These are phyloP conservation scores for Diutina catenulata DNA, from an alignment of 1,139 yeast species.

Conservation along the genomic window DNA sequence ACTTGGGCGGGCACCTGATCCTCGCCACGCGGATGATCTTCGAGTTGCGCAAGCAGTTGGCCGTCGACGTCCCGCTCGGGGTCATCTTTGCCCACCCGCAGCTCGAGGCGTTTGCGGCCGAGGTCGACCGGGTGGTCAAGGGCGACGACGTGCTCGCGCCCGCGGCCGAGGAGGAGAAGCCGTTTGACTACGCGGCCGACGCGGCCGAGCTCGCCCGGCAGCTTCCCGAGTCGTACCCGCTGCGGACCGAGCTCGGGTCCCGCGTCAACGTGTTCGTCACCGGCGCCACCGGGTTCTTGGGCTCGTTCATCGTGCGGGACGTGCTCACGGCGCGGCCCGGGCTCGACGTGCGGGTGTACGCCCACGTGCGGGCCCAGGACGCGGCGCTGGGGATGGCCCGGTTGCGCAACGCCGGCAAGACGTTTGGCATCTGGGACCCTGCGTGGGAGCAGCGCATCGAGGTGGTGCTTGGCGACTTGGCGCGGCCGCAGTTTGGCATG, in stretches of 20 bases:
- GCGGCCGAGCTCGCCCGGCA: slow-evolving; percentile 46
- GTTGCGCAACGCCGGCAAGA: slow-evolving; percentile 61
- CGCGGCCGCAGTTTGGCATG: slow-evolving; percentile 62
- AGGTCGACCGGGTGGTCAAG: slow-evolving; percentile 45
- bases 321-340: slow-evolving; percentile 37
- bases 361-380: slow-evolving; percentile 83
- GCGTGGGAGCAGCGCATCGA: slow-evolving; percentile 45
- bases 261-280: slow-evolving; percentile 69
- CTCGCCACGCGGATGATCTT: slow-evolving; percentile 96
- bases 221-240: slow-evolving; percentile 29
- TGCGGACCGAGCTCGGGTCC: slow-evolving; percentile 17
- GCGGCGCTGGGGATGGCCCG: slow-evolving; percentile 63
- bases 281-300: slow-evolving; percentile 95
- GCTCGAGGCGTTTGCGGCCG: slow-evolving; percentile 62
- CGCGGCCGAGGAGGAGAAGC: slow-evolving; percentile 15
- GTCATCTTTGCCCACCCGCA: slow-evolving; percentile 85
- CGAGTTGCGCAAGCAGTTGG: slow-evolving; percentile 67
- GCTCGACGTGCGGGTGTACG: slow-evolving; percentile 47
- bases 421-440: slow-evolving; percentile 81
- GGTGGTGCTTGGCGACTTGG: slow-evolving; percentile 76
- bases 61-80: slow-evolving; percentile 79
- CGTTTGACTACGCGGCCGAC: slow-evolving; percentile 58
- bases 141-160: slow-evolving; percentile 27
- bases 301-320: slow-evolving; percentile 76
- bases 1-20: slow-evolving; percentile 95